phyloP scores from a whole-genome alignment of 1,284 basidiomycete genomes.

The Ustilago cynodontis region DNA sequence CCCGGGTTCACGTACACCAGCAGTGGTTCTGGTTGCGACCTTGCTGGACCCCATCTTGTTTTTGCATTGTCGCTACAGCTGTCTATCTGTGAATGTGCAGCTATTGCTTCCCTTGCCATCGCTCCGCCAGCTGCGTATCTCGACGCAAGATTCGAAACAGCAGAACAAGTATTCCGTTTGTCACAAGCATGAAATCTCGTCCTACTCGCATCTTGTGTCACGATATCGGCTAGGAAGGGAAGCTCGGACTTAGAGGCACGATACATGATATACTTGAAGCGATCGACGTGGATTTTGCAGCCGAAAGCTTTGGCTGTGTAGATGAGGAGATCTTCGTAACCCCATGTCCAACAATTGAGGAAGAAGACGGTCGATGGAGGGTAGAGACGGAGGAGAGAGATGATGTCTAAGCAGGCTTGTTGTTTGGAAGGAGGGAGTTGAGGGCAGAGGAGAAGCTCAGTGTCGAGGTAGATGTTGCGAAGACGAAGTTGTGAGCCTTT shows the following conservation, averaged over 20 bases:
- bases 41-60: conserved; percentile 28
- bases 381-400: conserved; percentile 73
- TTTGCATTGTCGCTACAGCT: conserved; percentile 25
- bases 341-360: conserved; percentile 93
- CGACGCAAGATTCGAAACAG: conserved; percentile 26
- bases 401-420: conserved; percentile 74
- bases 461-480: conserved; percentile 88
- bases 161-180: conserved; percentile 78
- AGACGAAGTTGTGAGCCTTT: conserved; percentile 70
- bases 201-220: conserved; percentile 75
- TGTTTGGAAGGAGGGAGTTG: conserved; percentile 42
- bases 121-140: neutral
- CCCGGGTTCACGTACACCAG: conserved; percentile 55
- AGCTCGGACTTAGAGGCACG: conserved; percentile 73
- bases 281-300: conserved; percentile 84
- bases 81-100: conserved; percentile 32
- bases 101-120: conserved; percentile 27
- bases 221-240: conserved; percentile 77
- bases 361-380: conserved; percentile 82
- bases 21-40: conserved; percentile 31
- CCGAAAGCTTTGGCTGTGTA: conserved; percentile 52
- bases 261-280: conserved; percentile 83
- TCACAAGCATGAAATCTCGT: conserved; percentile 94
- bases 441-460: conserved; percentile 73
- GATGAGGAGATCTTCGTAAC: conserved; percentile 71